These are phyloP conservation scores for Nepenthes alata DNA, from an alignment of 179 eudicot species.

Conservation along the genomic window DNA sequence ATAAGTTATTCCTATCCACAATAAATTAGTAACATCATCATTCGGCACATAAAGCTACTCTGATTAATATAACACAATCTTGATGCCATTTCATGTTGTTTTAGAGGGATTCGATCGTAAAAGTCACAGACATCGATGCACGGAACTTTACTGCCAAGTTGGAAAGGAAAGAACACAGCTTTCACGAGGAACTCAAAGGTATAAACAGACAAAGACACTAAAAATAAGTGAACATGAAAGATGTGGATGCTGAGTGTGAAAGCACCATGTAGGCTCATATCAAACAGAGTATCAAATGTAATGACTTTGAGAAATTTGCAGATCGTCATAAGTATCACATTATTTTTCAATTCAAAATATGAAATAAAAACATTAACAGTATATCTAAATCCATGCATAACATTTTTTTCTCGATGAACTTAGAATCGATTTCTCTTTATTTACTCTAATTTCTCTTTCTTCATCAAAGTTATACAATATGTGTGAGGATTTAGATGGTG, in stretches of 20 bases:
- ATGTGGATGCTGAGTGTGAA: slow-evolving; percentile 26
- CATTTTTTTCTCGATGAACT: no score
- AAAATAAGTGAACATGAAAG: slow-evolving; percentile 11
- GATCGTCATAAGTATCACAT: no score
- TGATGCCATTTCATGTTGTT: background rate
- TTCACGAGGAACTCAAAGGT: slow-evolving; percentile 13
- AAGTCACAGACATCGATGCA: slow-evolving; percentile 7
- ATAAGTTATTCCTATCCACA: background rate
- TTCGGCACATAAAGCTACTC: slow-evolving; percentile 15
- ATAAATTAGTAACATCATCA: slow-evolving; percentile 8
- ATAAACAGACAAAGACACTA: slow-evolving; percentile 2
- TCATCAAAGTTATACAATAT: no score
- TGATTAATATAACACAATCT: slow-evolving; percentile 5
- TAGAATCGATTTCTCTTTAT: no score
- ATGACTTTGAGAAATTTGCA: no score
- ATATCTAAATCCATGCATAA: no score
- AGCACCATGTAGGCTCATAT: slow-evolving; percentile 16
- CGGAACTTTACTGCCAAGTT: slow-evolving; percentile 4
- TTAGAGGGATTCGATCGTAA: background rate
- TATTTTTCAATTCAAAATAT: no score
- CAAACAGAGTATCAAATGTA: background rate
- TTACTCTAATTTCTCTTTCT: no score
- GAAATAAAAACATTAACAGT: no score
- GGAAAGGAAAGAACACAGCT: slow-evolving; percentile 10
- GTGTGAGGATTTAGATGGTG: no score